phyloP scores from a whole-genome alignment of 1,139 yeast species.

The Pichia sp. region DNA sequence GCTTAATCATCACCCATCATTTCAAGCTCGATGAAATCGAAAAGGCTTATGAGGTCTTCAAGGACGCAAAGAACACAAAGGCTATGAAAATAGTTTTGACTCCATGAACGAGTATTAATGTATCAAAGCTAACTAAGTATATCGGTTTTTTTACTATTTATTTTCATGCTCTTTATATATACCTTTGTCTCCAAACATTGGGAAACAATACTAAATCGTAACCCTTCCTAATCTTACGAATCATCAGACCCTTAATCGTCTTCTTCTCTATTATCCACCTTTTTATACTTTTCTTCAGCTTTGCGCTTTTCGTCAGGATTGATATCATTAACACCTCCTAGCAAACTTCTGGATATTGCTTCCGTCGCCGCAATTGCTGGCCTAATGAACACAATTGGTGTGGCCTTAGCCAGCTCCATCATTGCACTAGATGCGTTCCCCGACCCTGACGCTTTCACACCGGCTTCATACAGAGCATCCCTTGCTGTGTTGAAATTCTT shows the following conservation, averaged over 20 bases:
- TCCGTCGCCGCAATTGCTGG: conserved; percentile 94
- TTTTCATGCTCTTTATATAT: not conserved
- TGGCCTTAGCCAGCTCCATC: conserved; percentile 62
- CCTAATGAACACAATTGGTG: conserved; percentile 75
- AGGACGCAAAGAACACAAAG: conserved; percentile 39
- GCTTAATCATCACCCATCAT: conserved; percentile 55
- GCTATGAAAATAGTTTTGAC: conserved; percentile 40
- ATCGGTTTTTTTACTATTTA: not conserved
- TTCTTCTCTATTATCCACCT: not conserved
- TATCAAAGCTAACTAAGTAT: not conserved
- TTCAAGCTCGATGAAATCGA: conserved; percentile 56
- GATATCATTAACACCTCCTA: conserved; percentile 79
- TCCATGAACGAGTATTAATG: conserved; percentile 5
- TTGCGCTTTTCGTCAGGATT: conserved; percentile 56
- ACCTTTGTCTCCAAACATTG: not conserved
- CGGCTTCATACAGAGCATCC: conserved; percentile 57
- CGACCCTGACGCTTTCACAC: conserved; percentile 55
- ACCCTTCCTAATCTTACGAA: not conserved
- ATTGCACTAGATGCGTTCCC: conserved; percentile 67
- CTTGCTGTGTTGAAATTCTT: conserved; percentile 64
- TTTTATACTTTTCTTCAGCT: conserved; percentile 52
- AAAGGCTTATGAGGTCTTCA: conserved; percentile 57
- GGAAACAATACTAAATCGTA: too few relatives aligned
- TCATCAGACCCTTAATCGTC: not conserved
- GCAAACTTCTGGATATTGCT: conserved; percentile 73